Conservation (phyloP, 495 filamentous ascomycete species). For the Parathielavia appendiculata region DNA sequence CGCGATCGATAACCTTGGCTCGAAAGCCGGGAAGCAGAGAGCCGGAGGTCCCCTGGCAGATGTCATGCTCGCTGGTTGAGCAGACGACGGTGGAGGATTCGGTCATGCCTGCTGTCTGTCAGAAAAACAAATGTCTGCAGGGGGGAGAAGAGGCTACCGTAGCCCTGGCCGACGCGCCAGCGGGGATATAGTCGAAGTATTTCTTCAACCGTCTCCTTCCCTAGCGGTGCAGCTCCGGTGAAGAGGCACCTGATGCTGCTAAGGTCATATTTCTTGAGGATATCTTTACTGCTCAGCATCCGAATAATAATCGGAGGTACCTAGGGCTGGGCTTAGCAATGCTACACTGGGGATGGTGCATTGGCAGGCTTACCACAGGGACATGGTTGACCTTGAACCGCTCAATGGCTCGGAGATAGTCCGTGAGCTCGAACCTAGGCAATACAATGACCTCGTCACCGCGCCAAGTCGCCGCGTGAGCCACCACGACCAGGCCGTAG, state of each 20-base stretch:
- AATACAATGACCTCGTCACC: constrained; percentile 77
- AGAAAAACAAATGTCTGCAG: background rate
- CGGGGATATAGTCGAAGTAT: constrained; percentile 60
- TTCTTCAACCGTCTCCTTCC: constrained; percentile 68
- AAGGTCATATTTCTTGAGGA: constrained; percentile 67
- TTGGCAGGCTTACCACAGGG: constrained; percentile 50
- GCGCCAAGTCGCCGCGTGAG: constrained; percentile 61
- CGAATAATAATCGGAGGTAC: constrained; percentile 82
- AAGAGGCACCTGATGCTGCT: constrained; percentile 62
- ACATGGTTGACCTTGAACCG: constrained; percentile 65
- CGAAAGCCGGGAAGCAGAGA: constrained; percentile 61
- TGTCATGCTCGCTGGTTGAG: constrained; percentile 59
- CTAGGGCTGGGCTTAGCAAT: constrained; percentile 38
- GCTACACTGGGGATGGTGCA: background rate
- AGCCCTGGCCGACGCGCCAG: constrained; percentile 70
- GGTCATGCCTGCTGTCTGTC: constrained; percentile 56
- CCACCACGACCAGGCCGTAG: constrained; percentile 74
- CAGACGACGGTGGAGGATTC: constrained; percentile 74
- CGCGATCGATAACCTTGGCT: constrained; percentile 64
- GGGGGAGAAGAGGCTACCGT: constrained; percentile 51
- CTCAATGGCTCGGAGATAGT: constrained; percentile 62
- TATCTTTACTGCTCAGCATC: constrained; percentile 61
- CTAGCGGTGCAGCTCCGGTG: constrained; percentile 80
- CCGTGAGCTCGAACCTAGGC: constrained; percentile 73
- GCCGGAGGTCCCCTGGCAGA: constrained; percentile 69